These are phyloP conservation scores for Tillandsia fasciculata DNA, from an alignment of 176 grass and related monocot species.

Conservation along the genomic window DNA sequence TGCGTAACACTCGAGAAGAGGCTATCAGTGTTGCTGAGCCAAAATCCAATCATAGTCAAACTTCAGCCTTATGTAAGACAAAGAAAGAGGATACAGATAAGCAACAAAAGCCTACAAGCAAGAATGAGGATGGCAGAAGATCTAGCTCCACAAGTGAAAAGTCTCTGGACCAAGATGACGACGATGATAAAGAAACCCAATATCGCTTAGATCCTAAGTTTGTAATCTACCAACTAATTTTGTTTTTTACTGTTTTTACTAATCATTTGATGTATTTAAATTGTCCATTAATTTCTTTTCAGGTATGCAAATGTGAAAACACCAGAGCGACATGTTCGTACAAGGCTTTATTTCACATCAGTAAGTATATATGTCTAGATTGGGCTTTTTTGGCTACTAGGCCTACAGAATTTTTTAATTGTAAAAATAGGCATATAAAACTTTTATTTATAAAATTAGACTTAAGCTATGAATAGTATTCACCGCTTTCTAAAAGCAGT, in stretches of 20 bases:
- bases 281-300: slow-evolving; percentile 31
- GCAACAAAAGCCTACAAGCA: slow-evolving; percentile 25
- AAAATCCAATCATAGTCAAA: slow-evolving; percentile 31
- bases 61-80: slow-evolving; percentile 23
- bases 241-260: slow-evolving; percentile 9
- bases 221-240: slow-evolving; percentile 21
- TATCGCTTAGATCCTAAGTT: slow-evolving; percentile 97
- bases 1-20: slow-evolving; percentile 82
- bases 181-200: slow-evolving; percentile 75
- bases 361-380: slow-evolving; percentile 31
- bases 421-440: no score
- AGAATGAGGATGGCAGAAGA: slow-evolving; percentile 38
- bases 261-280: slow-evolving; percentile 6
- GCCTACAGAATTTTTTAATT: no score
- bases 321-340: slow-evolving; percentile 84
- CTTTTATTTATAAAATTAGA: no score
- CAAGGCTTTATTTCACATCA: slow-evolving; percentile 97
- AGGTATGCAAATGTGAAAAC: slow-evolving; percentile 95
- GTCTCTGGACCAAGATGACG: slow-evolving; percentile 50
- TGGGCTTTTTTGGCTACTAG: no score
- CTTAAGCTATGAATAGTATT: no score
- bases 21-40: slow-evolving; percentile 52
- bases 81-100: slow-evolving; percentile 36
- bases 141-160: slow-evolving; percentile 37
- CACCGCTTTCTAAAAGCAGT: no score